Conservation (phyloP, 345 rosid species). For the Arabidopsis arenosa region DNA sequence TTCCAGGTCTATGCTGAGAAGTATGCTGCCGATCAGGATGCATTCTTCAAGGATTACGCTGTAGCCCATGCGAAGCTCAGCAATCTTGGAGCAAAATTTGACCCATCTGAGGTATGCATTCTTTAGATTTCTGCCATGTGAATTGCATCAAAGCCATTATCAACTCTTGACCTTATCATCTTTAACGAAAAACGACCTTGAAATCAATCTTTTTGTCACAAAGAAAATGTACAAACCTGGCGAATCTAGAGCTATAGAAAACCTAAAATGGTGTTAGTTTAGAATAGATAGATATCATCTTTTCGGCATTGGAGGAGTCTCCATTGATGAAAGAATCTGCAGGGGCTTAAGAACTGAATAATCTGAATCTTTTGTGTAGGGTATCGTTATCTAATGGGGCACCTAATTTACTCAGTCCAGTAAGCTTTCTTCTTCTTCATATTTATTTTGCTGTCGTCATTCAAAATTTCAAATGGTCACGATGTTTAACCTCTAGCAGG, state of each 20-base stretch:
- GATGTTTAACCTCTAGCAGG: not conserved
- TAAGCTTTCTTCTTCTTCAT: conserved; percentile 23
- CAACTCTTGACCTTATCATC: too few species aligned
- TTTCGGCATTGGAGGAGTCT: not conserved
- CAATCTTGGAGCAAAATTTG: conserved; percentile 89
- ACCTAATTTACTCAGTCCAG: conserved; percentile 3
- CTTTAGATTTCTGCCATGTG: conserved; percentile 43
- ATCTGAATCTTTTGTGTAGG: conserved; percentile 26
- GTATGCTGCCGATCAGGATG: conserved; percentile 82
- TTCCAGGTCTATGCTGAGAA: conserved; percentile 88
- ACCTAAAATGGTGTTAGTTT: too few species aligned
- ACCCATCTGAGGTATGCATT: conserved; percentile 86
- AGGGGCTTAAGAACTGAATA: not conserved
- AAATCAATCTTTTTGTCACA: too few species aligned
- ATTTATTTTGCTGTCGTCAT: not conserved
- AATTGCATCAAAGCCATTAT: conserved; percentile 44
- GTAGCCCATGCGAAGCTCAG: conserved; percentile 96
- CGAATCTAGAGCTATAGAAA: not conserved
- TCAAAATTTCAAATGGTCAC: not conserved
- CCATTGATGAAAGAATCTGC: not conserved
- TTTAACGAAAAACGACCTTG: too few species aligned
- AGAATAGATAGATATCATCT: not conserved
- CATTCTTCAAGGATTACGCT: conserved; percentile 92
- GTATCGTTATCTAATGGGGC: conserved; percentile 33
- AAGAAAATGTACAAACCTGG: not conserved